Evolutionary conservation across 1,139 yeast species (phyloP).

Genomic region (Chernovozyma aurita): DNA sequence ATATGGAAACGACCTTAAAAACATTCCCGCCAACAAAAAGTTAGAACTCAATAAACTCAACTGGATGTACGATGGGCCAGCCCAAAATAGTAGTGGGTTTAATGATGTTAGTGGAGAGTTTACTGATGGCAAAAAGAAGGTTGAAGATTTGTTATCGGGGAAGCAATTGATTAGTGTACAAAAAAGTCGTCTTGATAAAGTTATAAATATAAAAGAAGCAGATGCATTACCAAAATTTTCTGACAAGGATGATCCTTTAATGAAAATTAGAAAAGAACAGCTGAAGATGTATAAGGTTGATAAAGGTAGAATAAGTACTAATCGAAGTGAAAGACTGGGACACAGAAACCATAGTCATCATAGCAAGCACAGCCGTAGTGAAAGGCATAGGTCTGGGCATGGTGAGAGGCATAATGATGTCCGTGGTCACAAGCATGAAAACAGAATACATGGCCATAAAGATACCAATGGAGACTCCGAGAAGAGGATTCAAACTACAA

Average conservation of each 20-base stretch:
- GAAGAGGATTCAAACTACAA: too few species aligned
- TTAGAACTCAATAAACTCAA: conserved; percentile 50
- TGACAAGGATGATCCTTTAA: conserved; percentile 52
- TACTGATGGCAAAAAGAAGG: conserved; percentile 30
- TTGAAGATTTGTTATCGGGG: conserved; percentile 28
- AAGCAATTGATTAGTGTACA: conserved; percentile 4
- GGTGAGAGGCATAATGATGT: too few species aligned
- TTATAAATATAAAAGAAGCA: conserved; percentile 9
- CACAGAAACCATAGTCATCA: too few species aligned
- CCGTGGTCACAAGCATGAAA: too few species aligned
- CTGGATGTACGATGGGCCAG: conserved; percentile 75
- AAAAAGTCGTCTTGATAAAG: conserved; percentile 12
- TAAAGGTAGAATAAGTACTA: background rate
- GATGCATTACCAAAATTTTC: conserved; percentile 12
- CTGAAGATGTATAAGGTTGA: background rate
- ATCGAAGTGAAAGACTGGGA: too few species aligned
- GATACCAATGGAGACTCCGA: too few species aligned
- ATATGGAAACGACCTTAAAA: conserved; percentile 32
- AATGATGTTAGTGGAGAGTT: conserved; percentile 32
- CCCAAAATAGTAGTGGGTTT: conserved; percentile 25
- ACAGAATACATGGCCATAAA: too few species aligned
- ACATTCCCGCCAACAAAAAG: conserved; percentile 35
- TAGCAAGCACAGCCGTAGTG: too few species aligned
- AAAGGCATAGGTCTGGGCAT: too few species aligned
- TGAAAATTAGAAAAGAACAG: conserved; percentile 25